Base-by-base conservation (phyloP, 345 rosid species). In the Passiflora organensis region DNA sequence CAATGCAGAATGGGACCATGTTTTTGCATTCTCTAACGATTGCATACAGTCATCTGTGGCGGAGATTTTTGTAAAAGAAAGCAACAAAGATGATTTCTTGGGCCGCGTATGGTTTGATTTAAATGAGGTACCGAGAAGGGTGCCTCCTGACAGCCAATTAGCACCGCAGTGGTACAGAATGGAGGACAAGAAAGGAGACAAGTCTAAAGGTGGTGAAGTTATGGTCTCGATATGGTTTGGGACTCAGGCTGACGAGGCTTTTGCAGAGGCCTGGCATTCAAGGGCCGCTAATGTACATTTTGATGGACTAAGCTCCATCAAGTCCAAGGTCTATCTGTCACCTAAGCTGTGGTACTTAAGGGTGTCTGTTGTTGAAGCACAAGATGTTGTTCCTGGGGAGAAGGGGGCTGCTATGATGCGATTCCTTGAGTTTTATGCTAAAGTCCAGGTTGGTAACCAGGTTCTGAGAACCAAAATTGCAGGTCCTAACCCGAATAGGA, bases 191-290 rank as follows among this genome's bases (percentile, higher is more conserved):
- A 80, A 72, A 44, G 82, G 83, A 4, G 80, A 67, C 12, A 78
- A 63, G 52, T 2, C 65, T 12, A 67, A 76, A 51, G 72, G 68
- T 6, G 78, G 83, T 5, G 85, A 83, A 64, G 65, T 86, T 38
- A 86, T 86, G 87, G 69, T 81, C 28, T 74, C 95, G 0, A 63
- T 79, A n/a, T 86, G 95, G 90, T 81, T 81, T 20, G 95, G 95
- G 36, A 83, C 90, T 51, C 95, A 86, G 55, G 95, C 87, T 6
- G 90, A 86, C 1, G 90, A 86, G 46, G 82, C 85, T 4, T 86
- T 83, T 56, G 62, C 80, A 1, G 90, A 83, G 59, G 85, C 95
- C 6, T 86, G 90, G 90, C 89, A 86, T 55, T 81, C 89, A 0
- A 79, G 79, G 66, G 77, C 85, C 2, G 84, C 84, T n/a, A 81